Conservation (phyloP, 2,329 filamentous ascomycete species). For the Helotiales sp. region DNA sequence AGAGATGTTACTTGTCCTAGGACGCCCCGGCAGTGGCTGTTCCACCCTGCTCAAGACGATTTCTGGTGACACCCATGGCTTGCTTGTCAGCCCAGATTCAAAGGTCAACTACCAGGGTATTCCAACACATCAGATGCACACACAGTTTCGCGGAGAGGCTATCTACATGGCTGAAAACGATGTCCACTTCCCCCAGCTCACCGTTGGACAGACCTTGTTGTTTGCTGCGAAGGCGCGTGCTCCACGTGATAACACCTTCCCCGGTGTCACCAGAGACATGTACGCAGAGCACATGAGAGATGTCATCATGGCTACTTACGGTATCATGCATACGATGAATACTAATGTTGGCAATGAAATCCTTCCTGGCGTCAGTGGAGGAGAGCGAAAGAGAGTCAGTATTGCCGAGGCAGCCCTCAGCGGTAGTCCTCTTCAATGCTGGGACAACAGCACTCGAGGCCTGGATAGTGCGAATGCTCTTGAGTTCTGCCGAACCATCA, state of each 20-base stretch:
- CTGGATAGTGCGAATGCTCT: conserved; percentile 75
- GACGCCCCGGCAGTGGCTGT: conserved; percentile 65
- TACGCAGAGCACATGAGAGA: conserved; percentile 49
- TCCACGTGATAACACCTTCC: conserved; percentile 56
- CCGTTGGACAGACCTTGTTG: conserved; percentile 72
- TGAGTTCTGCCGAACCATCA: conserved; percentile 70
- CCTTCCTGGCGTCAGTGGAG: conserved; percentile 68
- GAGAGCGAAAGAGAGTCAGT: conserved; percentile 77
- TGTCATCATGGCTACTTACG: conserved; percentile 72
- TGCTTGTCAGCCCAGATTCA: conserved; percentile 55
- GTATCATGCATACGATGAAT: conserved; percentile 70
- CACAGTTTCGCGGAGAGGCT: conserved; percentile 61
- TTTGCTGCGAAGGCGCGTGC: conserved; percentile 73
- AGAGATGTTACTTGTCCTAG: conserved; percentile 70
- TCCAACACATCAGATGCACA: conserved; percentile 55
- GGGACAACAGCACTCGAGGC: conserved; percentile 77
- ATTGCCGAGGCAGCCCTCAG: conserved; percentile 73
- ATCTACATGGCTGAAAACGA: conserved; percentile 74
- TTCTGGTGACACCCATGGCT: conserved; percentile 56
- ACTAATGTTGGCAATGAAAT: conserved; percentile 77
- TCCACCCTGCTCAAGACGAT: conserved; percentile 66
- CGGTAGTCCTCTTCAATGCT: conserved; percentile 66
- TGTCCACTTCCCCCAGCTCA: conserved; percentile 76
- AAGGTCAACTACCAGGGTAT: conserved; percentile 66
- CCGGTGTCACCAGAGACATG: conserved; percentile 50